Evolutionary conservation across 2,329 filamentous ascomycete genomes (phyloP), one percentile per base, ranked within the genome.

Genomic region (Fusarium haematococcum): DNA sequence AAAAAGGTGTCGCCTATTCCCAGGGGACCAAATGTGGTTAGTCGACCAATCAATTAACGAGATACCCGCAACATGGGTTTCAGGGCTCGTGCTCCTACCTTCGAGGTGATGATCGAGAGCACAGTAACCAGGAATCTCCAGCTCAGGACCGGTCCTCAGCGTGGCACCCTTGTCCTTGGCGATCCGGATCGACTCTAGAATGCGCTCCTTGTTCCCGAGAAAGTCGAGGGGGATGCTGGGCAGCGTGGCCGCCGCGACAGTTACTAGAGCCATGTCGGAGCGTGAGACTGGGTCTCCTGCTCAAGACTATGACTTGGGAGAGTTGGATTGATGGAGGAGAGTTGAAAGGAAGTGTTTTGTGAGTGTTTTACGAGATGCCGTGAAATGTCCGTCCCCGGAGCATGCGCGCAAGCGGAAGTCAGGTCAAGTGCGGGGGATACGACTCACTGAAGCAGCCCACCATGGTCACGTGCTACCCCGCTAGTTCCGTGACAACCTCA

Each of bases 221-320:
- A 89, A 92, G 78, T 92, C 91, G 9, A 93, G 85, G 10, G 88
- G 80, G 10, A 83, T 78, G 48, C 82, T 83, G 13, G 80, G 78
- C 20, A 83, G 68, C 18, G 82, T 82, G 20, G 80, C 80, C 27
- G 82, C 81, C 4, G 82, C 82, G 30, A 84, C 80, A 4, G 81
- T 82, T 33, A 84, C 71, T 13, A 56, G 32, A 35, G 50, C 30
- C 50, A 56, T 56, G 18, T 35, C 18, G 50, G 25, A 30, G 25
- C 25, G 5, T 2, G 48, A 52, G 48, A 30, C 16, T 6, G 0
- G 16, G 16, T 30, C 25, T n/a, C 48, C 10, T 52, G 16, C 48
- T 52, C 9, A 4, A 13, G 16, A 30, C 25, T 52, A 30, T 30
- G 48, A 52, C 48, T 30, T 52, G 25, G 16, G 25, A 52, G 10